A percentile compares a stretch with the other conserved stretches of the same genome.
Evolutionary conservation across 768 basidiomycete species (phyloP).

Genomic region (Tricholomella constricta): DNA sequence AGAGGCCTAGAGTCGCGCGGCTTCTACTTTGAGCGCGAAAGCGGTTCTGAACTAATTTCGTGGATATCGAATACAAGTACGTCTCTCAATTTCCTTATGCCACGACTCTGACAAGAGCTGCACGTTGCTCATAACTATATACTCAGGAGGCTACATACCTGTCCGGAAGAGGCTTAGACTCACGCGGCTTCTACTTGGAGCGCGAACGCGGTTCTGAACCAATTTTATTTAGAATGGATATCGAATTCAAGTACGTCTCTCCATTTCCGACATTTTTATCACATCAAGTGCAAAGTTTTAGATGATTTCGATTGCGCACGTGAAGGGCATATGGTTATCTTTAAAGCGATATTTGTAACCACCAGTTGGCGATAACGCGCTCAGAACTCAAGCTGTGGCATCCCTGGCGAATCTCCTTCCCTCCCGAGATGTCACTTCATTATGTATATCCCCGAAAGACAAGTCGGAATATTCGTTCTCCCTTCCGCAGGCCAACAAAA

Average conservation of each 20-base stretch:
- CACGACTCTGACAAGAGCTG: neutral
- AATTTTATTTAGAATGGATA: no score
- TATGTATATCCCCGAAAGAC: neutral
- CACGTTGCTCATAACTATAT: neutral
- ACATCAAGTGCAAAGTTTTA: neutral
- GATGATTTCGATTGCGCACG: neutral
- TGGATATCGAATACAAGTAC: no score
- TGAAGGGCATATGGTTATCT: neutral
- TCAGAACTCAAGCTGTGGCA: constrained; percentile 7
- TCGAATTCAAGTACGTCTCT: neutral
- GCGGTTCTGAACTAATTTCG: no score
- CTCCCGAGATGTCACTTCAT: neutral
- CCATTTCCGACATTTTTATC: neutral
- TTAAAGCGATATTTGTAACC: neutral
- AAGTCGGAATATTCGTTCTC: neutral
- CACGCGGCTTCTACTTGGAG: no score
- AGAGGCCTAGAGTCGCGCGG: neutral
- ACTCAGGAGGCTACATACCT: neutral
- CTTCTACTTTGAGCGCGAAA: no score
- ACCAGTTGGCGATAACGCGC: constrained; percentile 3
- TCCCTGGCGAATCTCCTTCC: neutral
- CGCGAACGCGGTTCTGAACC: no score
- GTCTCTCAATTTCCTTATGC: no score
- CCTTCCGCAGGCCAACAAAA: neutral
- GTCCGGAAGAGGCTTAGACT: neutral